Evolutionary conservation across 2,329 filamentous ascomycete genomes (phyloP).

Genomic region (Zasmidium angulare): DNA sequence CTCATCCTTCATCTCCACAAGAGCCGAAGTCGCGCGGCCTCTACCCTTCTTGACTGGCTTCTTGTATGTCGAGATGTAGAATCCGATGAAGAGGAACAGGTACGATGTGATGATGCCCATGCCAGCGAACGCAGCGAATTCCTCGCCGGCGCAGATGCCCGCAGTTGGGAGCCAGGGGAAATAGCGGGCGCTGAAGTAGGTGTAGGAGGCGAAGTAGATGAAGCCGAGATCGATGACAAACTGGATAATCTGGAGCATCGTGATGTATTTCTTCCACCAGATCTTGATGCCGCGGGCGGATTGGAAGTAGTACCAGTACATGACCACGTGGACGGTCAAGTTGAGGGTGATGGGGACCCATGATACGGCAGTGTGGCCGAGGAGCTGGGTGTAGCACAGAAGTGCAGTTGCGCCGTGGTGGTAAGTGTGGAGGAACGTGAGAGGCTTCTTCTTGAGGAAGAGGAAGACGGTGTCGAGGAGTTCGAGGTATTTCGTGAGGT

Average conservation of each 20-base stretch:
- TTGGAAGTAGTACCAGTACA: slow-evolving; percentile 99
- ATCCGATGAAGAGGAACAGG: slow-evolving; percentile 96
- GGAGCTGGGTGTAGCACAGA: slow-evolving; percentile 95
- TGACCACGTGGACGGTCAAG: slow-evolving; percentile 91
- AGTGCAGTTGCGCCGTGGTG: slow-evolving; percentile 96
- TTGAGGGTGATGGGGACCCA: slow-evolving; percentile 95
- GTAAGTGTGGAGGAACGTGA: slow-evolving; percentile 99
- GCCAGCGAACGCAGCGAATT: slow-evolving; percentile 91
- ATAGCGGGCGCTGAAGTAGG: slow-evolving; percentile 93
- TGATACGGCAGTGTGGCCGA: slow-evolving; percentile 87
- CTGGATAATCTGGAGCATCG: slow-evolving; percentile 92
- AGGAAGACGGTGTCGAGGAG: slow-evolving; percentile 94
- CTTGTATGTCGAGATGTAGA: slow-evolving; percentile 97
- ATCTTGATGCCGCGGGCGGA: slow-evolving; percentile 90
- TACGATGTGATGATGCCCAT: slow-evolving; percentile 93
- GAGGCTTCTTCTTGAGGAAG: slow-evolving; percentile 98
- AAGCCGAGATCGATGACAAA: slow-evolving; percentile 97
- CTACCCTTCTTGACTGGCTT: slow-evolving; percentile 73
- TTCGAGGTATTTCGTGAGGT: slow-evolving; percentile 97
- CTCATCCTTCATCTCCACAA: slow-evolving; percentile 80
- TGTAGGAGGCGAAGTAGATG: slow-evolving; percentile 99
- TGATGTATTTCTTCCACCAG: slow-evolving; percentile 99
- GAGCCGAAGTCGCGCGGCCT: slow-evolving; percentile 77
- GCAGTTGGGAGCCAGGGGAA: slow-evolving; percentile 79
- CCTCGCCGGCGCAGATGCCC: slow-evolving; percentile 89